phyloP scores from a whole-genome alignment of 1,284 basidiomycete species.

The Mycosarcoma mackinlayi region DNA sequence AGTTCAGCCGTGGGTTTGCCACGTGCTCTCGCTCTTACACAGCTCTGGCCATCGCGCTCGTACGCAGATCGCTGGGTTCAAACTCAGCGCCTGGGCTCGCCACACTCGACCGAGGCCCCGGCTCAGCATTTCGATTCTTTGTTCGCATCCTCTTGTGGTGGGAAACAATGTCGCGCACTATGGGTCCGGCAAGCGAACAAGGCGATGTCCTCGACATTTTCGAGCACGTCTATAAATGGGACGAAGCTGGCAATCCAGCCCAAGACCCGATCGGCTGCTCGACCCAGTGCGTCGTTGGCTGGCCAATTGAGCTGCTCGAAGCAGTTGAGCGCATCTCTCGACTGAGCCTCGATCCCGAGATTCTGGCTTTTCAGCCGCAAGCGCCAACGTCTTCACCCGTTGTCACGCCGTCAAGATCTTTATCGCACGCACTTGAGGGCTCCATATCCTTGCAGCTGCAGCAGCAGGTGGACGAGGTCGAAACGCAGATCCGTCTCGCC shows the following conservation, averaged over 20 bases:
- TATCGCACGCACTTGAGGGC: conserved; percentile 16
- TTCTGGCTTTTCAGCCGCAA: conserved; percentile 4
- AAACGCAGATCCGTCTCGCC: conserved; percentile 26
- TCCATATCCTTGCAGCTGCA: conserved; percentile 5
- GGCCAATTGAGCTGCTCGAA: conserved; percentile 35
- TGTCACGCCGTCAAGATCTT: conserved; percentile 9
- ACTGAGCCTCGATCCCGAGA: conserved; percentile 1
- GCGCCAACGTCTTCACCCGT: conserved; percentile 6
- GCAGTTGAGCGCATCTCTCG: conserved; percentile 17
- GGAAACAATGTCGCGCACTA: conserved; percentile 32
- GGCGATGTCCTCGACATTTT: conserved; percentile 15
- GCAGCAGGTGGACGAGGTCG: conserved; percentile 13
- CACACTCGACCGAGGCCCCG: conserved; percentile 16
- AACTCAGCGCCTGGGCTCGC: not conserved
- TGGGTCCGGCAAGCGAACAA: conserved; percentile 19
- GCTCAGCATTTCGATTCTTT: conserved; percentile 26
- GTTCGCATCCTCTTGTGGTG: conserved; percentile 29
- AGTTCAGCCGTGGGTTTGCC: conserved; percentile 29
- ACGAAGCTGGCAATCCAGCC: not conserved
- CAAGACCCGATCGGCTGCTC: conserved; percentile 13
- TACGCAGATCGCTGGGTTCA: conserved; percentile 5
- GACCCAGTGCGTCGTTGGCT: conserved; percentile 28
- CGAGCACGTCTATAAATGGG: conserved; percentile 21
- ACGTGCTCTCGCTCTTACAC: conserved; percentile 10
- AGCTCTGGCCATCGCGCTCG: not conserved